Evolutionary conservation across 2,329 filamentous ascomycete genomes (phyloP).

Genomic region (Cladosporium phlei): DNA sequence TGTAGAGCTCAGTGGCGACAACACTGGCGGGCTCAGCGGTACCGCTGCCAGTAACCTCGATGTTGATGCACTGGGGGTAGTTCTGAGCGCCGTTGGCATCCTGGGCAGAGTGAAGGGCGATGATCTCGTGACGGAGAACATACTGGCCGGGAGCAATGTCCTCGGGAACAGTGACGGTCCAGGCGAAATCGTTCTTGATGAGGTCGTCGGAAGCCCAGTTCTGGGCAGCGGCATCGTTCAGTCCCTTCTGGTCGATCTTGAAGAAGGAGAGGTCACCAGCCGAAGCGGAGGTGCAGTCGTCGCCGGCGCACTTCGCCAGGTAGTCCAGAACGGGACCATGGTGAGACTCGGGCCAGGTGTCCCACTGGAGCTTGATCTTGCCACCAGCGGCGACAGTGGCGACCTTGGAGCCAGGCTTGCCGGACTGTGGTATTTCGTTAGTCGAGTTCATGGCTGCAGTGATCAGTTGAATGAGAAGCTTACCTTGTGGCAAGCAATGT

Average conservation of each 20-base stretch:
- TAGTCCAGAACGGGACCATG: slow-evolving; percentile 59
- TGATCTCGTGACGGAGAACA: slow-evolving; percentile 56
- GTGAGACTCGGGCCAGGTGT: slow-evolving; percentile 59
- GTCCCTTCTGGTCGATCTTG: slow-evolving; percentile 59
- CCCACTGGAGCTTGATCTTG: slow-evolving; percentile 58
- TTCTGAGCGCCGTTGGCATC: slow-evolving; percentile 43
- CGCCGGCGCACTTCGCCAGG: slow-evolving; percentile 54
- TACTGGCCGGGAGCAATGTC: slow-evolving; percentile 55
- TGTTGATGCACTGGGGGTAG: slow-evolving; percentile 52
- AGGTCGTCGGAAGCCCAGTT: slow-evolving; percentile 54
- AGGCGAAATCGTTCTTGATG: slow-evolving; percentile 28
- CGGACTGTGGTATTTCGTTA: slow-evolving; percentile 1
- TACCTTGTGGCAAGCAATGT: slow-evolving; percentile 17
- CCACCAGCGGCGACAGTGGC: slow-evolving; percentile 58
- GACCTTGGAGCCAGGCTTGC: slow-evolving; percentile 39
- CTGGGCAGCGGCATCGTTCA: slow-evolving; percentile 43
- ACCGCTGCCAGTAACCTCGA: slow-evolving; percentile 55
- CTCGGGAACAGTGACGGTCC: slow-evolving; percentile 47
- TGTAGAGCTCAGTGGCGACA: slow-evolving; percentile 51
- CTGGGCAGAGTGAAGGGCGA: slow-evolving; percentile 55
- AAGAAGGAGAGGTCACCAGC: slow-evolving; percentile 54
- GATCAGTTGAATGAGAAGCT: not conserved
- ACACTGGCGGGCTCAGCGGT: slow-evolving; percentile 44
- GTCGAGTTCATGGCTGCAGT: no score
- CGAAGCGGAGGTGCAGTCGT: slow-evolving; percentile 50